phyloP scores from a whole-genome alignment of 768 basidiomycete genomes.

The Coprinellus micaceus region DNA sequence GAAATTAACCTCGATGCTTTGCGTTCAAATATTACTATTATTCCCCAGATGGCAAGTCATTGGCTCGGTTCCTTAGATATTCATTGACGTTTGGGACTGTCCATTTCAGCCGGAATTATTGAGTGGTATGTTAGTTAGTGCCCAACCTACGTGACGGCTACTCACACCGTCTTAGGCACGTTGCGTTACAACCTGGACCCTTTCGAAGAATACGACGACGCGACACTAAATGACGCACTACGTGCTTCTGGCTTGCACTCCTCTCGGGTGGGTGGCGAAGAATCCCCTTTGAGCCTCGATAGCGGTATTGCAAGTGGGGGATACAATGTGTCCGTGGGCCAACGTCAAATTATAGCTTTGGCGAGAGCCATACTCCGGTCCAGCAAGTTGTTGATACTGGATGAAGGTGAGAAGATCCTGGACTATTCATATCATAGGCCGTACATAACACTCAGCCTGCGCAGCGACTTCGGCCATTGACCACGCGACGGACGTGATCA shows the following conservation, averaged over 20 bases:
- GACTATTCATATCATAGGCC: slow-evolving; percentile 5
- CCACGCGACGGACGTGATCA: slow-evolving; percentile 60
- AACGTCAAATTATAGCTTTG: slow-evolving; percentile 64
- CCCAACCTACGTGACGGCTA: slow-evolving; percentile 42
- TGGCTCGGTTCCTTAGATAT: slow-evolving; percentile 35
- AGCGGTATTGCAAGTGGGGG: slow-evolving; percentile 48
- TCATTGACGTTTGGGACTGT: too few species aligned
- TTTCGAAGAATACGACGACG: slow-evolving; percentile 51
- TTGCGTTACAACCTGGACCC: slow-evolving; percentile 61
- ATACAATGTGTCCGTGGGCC: slow-evolving; percentile 67
- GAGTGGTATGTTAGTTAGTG: neutral
- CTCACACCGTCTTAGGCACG: too few species aligned
- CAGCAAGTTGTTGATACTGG: slow-evolving; percentile 54
- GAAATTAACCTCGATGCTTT: slow-evolving; percentile 51
- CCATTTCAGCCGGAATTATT: too few species aligned
- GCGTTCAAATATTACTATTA: slow-evolving; percentile 55
- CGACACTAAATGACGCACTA: slow-evolving; percentile 32
- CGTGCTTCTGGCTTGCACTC: slow-evolving; percentile 34
- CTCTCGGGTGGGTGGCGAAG: slow-evolving; percentile 34
- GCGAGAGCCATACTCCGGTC: slow-evolving; percentile 52
- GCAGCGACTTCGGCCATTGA: slow-evolving; percentile 44
- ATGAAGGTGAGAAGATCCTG: slow-evolving; percentile 42
- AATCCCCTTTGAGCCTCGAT: slow-evolving; percentile 46
- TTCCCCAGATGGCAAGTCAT: slow-evolving; percentile 38
- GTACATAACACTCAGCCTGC: neutral